Conservation (phyloP, 306 rosid species). For the Amphicarpaea edgeworthii region DNA sequence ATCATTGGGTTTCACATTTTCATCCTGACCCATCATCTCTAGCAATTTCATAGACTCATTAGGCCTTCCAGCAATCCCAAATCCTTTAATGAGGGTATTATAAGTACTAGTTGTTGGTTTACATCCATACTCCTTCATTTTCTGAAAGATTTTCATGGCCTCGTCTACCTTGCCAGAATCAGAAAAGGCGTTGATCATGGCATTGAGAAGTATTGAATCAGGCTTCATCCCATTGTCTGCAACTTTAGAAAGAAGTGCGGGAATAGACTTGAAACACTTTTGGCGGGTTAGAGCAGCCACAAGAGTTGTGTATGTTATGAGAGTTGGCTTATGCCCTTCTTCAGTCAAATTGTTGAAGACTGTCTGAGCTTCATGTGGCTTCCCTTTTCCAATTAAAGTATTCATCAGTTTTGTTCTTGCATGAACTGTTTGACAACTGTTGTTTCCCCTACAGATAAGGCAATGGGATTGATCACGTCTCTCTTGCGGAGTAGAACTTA, state of each 20-base stretch:
- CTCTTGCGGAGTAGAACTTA: constrained; percentile 58
- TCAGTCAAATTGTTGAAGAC: constrained; percentile 71
- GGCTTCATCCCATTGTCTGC: constrained; percentile 82
- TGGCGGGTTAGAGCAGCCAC: constrained; percentile 88
- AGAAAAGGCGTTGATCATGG: constrained; percentile 90
- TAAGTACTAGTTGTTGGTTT: constrained; percentile 89
- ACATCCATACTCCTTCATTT: constrained; percentile 82
- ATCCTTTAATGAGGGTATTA: constrained; percentile 92
- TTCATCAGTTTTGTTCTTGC: constrained; percentile 91
- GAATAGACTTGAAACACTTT: constrained; percentile 81
- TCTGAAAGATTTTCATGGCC: constrained; percentile 75
- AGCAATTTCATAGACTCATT: constrained; percentile 73
- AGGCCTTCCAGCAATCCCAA: constrained; percentile 78
- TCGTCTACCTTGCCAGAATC: constrained; percentile 77
- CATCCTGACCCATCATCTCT: constrained; percentile 68
- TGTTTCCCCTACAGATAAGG: constrained; percentile 65
- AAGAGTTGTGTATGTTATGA: constrained; percentile 88
- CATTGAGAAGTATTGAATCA: constrained; percentile 84
- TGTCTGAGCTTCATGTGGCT: constrained; percentile 80
- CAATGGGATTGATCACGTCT: constrained; percentile 59
- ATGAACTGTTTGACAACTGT: constrained; percentile 77
- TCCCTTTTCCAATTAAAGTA: constrained; percentile 65
- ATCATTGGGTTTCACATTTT: constrained; percentile 72
- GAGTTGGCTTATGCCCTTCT: constrained; percentile 87
- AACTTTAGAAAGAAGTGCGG: constrained; percentile 69